Evolutionary conservation across 2,329 filamentous ascomycete genomes (phyloP), one percentile per base, ranked within the genome.

Genomic region (Leptographium lundbergii): DNA sequence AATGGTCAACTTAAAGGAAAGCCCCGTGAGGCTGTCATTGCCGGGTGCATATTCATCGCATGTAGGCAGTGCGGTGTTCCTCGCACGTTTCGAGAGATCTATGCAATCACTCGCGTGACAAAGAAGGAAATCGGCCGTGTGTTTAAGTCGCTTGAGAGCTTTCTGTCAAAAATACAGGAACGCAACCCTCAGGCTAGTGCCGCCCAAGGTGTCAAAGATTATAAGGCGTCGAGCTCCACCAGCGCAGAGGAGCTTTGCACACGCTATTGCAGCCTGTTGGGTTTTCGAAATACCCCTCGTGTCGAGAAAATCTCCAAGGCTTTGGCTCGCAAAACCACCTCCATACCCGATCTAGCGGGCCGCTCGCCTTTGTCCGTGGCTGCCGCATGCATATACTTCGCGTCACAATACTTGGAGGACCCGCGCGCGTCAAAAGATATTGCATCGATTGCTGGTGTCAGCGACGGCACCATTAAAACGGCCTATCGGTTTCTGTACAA

Each of bases 41-140:
- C 94, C 6, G 91, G 91, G 7, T 96, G 91, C 74, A 94, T 99
- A 72, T 97, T 99, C 77, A 92, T 99, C 67, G 91, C 94, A 48
- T 97, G 92, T 71, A 90, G 94, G 52, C 90, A 96, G 72, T 88
- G 89, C 69, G 83, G 85, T 62, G 87, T 91, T 34, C 87, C 89
- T 5, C 88, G 94, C 64, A 95, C 91, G 4, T 99, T 99, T 75
- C 85, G 88, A 55, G 95, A 99, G 72, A 94, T 99, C 67, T 95
- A 89, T 74, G 87, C 90, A 62, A 79, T 97, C 70, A 99, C 94
- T 10, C 89, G 89, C 65, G 92, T 99, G 32, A 86, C 87, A 61
- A 96, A 97, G 77, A 97, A 97, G 75, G 95, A 99, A 69, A 96
- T 99, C 63, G 94, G 94, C 25, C 81, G 91, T 60, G 92, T 92